Evolutionary conservation across 352 stramenopile genomes (phyloP).

Genomic region (Globisporangium irregulare): DNA sequence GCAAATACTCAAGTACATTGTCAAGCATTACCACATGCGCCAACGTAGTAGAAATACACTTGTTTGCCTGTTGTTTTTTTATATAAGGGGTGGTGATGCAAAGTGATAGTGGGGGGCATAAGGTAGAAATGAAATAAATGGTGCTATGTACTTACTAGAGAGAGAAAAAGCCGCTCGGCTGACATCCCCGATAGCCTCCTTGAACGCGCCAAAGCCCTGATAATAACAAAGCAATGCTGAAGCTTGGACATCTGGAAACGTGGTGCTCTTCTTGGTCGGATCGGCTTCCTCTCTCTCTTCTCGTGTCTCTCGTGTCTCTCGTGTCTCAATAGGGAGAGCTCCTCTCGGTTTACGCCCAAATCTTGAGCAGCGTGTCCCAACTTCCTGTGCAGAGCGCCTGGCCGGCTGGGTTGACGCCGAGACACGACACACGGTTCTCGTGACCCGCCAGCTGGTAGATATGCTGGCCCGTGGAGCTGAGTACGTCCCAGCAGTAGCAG

Average conservation of each 20-base stretch:
- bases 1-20: neutral
- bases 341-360: conserved; percentile 83
- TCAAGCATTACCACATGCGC: too few relatives aligned
- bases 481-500: conserved; percentile 97
- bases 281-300: conserved; percentile 3
- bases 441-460: conserved; percentile 93
- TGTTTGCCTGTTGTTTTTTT: neutral
- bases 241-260: neutral
- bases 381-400: conserved; percentile 97
- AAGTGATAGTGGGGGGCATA: neutral
- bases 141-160: neutral
- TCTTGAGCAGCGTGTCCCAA: conserved; percentile 98
- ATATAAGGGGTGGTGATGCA: neutral
- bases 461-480: conserved; percentile 85
- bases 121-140: neutral
- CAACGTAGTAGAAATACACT: neutral
- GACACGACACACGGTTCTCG: conserved; percentile 96
- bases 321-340: neutral
- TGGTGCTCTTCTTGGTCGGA: neutral
- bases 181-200: neutral
- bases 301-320: neutral
- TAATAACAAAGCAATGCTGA: conserved; percentile 3
- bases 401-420: conserved; percentile 94
- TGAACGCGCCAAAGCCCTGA: neutral
- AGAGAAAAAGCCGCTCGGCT: neutral